Evolutionary conservation across 78 protist species (phyloP).

Genomic region (Bodo saltans): DNA sequence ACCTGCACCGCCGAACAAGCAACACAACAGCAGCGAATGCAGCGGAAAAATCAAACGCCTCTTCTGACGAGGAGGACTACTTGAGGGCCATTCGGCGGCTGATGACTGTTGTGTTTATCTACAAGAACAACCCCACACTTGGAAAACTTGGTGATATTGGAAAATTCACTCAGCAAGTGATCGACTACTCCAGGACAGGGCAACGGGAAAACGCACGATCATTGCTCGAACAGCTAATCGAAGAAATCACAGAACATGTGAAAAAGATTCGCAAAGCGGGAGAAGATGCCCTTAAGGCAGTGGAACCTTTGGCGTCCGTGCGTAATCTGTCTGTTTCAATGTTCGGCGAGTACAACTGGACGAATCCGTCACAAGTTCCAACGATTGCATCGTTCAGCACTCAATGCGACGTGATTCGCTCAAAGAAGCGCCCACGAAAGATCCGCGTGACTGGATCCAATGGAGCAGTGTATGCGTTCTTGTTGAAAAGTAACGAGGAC

Average conservation of each 20-base stretch:
- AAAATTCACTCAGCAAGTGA: no score
- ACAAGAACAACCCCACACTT: no score
- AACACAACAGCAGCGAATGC: no score
- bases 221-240: conserved; percentile 21
- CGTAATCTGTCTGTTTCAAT: conserved; percentile 71
- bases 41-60: no score
- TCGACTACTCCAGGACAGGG: no score
- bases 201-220: neutral
- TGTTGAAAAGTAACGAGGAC: conserved; percentile 97
- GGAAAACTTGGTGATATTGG: no score
- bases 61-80: no score
- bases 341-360: conserved; percentile 93
- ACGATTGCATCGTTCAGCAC: conserved; percentile 73
- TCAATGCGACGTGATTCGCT: conserved; percentile 73
- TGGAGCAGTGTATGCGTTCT: conserved; percentile 70
- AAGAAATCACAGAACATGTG: conserved; percentile 76
- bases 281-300: conserved; percentile 73
- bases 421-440: conserved; percentile 96
- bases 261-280: conserved; percentile 69
- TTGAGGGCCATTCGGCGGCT: no score
- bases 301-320: conserved; percentile 50
- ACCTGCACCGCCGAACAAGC: no score
- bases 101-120: no score
- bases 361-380: conserved; percentile 36
- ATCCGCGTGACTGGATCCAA: conserved; percentile 74